Conservation (phyloP, 2,329 filamentous ascomycete species). For the Westerdykella aurantiaca region DNA sequence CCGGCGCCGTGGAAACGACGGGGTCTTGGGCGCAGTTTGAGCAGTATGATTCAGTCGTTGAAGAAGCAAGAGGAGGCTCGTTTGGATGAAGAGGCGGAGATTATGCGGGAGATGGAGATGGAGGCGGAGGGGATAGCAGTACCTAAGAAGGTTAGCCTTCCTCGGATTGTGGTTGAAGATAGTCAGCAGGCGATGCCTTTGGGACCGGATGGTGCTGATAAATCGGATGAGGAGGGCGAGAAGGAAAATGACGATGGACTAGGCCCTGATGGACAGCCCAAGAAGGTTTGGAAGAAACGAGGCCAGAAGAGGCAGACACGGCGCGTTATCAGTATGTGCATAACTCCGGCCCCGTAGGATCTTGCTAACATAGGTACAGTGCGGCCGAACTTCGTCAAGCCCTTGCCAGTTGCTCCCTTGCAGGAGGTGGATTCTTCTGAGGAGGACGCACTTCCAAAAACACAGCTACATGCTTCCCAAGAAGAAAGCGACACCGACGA, state of each 20-base stretch:
- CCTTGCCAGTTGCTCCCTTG: constrained; percentile 40
- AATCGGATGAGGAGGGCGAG: constrained; percentile 59
- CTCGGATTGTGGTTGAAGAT: constrained; percentile 38
- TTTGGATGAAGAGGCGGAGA: constrained; percentile 68
- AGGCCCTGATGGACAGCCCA: constrained; percentile 54
- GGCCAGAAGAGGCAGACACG: constrained; percentile 74
- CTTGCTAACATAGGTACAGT: constrained; percentile 29
- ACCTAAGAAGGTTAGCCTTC: constrained; percentile 15
- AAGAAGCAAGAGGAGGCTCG: constrained; percentile 49
- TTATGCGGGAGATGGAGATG: constrained; percentile 64
- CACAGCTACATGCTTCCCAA: constrained; percentile 15
- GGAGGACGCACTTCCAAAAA: constrained; percentile 37
- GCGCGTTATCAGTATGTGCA: constrained; percentile 50
- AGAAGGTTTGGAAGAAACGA: constrained; percentile 72
- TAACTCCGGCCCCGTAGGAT: not conserved
- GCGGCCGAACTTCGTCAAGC: constrained; percentile 33
- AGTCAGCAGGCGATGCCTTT: constrained; percentile 42
- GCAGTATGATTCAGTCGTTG: constrained; percentile 66
- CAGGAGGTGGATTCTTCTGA: constrained; percentile 26
- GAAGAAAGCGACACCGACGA: constrained; percentile 27
- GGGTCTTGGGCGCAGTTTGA: constrained; percentile 60
- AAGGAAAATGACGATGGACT: constrained; percentile 29
- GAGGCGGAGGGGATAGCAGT: constrained; percentile 28
- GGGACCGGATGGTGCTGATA: constrained; percentile 44
- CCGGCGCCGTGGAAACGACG: constrained; percentile 41